These are phyloP conservation scores for Lepidium aucheri DNA, from an alignment of 345 rosid species.

Conservation along the genomic window DNA sequence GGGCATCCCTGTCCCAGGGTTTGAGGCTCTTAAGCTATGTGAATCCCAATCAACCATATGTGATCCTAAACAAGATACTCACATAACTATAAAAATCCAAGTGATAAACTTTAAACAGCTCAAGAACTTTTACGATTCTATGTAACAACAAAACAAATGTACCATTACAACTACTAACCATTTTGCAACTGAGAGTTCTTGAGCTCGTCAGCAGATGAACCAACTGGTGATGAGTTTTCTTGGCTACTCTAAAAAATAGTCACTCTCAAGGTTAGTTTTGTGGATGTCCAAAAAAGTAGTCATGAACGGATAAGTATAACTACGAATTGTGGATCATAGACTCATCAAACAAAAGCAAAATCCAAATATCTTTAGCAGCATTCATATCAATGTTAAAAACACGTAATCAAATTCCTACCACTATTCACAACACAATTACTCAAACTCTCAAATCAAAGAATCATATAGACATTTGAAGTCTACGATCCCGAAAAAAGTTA, in stretches of 20 bases:
- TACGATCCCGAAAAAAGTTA: background rate
- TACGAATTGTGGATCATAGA: background rate
- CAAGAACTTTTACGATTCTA: background rate
- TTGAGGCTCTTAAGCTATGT: constrained; percentile 16
- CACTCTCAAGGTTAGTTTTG: constrained; percentile 14
- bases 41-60: constrained; percentile 28
- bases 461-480: background rate
- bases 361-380: background rate
- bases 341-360: background rate
- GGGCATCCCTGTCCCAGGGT: constrained; percentile 11
- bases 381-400: background rate
- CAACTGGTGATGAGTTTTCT: constrained; percentile 26
- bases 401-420: background rate
- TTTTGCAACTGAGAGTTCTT: constrained; percentile 27
- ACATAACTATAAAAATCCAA: constrained; percentile 1
- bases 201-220: constrained; percentile 23
- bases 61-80: constrained; percentile 31
- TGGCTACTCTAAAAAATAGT: constrained; percentile 30
- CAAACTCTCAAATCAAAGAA: background rate
- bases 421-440: background rate
- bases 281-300: background rate
- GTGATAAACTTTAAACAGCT: background rate
- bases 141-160: background rate
- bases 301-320: background rate
- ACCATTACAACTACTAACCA: constrained; percentile 25